These are phyloP conservation scores for Thalassia testudinum DNA, from an alignment of 116 monocot genomes.

Conservation along the genomic window DNA sequence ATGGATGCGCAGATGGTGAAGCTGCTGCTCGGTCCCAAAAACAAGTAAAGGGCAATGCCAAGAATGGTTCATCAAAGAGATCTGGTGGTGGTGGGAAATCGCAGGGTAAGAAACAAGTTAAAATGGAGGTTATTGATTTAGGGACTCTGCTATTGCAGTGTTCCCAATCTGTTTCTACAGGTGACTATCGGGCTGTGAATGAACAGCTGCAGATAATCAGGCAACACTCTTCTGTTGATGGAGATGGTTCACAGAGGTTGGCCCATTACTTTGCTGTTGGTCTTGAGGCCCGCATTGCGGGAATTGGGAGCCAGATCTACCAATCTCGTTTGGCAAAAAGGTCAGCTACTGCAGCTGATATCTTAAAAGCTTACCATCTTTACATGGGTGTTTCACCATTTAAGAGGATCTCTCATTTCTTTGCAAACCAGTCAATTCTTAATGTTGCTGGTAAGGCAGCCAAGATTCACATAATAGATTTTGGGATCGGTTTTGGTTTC, in stretches of 20 bases:
- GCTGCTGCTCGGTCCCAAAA: too few species aligned
- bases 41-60: background rate
- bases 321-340: constrained; percentile 34
- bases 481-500: constrained; percentile 73
- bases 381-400: constrained; percentile 59
- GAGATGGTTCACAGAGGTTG: constrained; percentile 62
- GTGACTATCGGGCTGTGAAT: constrained; percentile 32
- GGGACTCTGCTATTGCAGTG: constrained; percentile 54
- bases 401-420: constrained; percentile 51
- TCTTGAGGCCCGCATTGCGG: constrained; percentile 35
- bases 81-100: background rate
- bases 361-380: constrained; percentile 27
- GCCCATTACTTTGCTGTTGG: constrained; percentile 75
- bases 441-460: constrained; percentile 24
- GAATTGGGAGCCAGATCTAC: constrained; percentile 58
- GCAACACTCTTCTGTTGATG: constrained; percentile 38
- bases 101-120: constrained; percentile 26
- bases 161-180: constrained; percentile 56
- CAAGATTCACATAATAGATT: constrained; percentile 67
- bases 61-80: background rate
- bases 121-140: constrained; percentile 58
- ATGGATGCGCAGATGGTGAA: too few species aligned
- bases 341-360: constrained; percentile 5
- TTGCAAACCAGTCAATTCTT: constrained; percentile 47
- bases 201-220: constrained; percentile 62